These are phyloP conservation scores for Ocimum tenuiflorum DNA, from an alignment of 257 asterid species.

Conservation along the genomic window DNA sequence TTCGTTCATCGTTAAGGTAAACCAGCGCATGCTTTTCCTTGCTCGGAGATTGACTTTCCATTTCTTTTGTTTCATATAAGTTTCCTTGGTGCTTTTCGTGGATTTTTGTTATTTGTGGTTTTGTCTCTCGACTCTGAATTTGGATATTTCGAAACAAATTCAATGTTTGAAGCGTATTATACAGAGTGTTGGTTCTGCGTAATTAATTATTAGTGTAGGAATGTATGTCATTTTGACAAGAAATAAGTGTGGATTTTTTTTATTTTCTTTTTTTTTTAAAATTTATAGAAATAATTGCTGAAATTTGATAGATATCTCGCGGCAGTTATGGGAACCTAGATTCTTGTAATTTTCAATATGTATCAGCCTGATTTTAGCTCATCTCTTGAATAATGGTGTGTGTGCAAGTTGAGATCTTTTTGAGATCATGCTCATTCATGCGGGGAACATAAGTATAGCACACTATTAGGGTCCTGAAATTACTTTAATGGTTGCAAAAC, in stretches of 20 bases:
- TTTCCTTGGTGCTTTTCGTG: neutral
- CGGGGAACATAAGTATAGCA: neutral
- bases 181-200: no score
- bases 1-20: slow-evolving; percentile 4
- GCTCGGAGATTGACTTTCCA: no score
- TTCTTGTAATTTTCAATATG: neutral
- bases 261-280: no score
- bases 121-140: no score
- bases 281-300: neutral
- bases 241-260: no score
- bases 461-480: neutral
- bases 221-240: no score
- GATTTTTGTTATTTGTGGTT: neutral
- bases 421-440: no score
- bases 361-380: neutral
- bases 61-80: no score
- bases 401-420: neutral
- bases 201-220: no score
- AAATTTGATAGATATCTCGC: neutral
- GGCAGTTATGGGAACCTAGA: neutral
- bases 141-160: no score
- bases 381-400: neutral
- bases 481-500: neutral
- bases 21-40: no score
- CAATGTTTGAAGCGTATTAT: no score